Conservation (phyloP, 2,329 filamentous ascomycete genomes). For the Emergomyces orientalis region DNA sequence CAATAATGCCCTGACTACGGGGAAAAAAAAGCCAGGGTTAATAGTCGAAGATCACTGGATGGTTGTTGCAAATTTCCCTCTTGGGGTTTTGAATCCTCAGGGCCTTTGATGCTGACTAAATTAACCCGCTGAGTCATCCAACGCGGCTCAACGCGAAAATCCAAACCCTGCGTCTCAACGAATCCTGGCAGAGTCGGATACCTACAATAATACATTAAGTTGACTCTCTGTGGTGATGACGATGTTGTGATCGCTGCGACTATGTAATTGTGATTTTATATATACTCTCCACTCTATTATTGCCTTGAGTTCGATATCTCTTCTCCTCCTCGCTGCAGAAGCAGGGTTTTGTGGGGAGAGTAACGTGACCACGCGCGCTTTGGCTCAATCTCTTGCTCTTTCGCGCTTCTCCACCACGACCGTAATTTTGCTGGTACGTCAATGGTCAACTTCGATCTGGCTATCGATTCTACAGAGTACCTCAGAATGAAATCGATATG, state of each 20-base stretch:
- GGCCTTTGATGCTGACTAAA: neutral
- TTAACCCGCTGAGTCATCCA: neutral
- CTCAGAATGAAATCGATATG: neutral
- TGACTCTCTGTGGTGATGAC: neutral
- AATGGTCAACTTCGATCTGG: neutral
- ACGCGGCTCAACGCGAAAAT: constrained; percentile 20
- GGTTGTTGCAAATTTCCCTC: neutral
- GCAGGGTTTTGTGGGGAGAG: neutral
- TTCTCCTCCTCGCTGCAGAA: neutral
- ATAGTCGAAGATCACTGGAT: neutral
- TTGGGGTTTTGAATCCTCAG: neutral
- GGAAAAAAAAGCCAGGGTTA: neutral
- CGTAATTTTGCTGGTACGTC: neutral
- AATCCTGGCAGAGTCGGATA: neutral
- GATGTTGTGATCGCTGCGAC: neutral
- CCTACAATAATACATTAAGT: neutral
- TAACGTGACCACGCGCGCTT: constrained; percentile 18
- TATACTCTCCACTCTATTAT: constrained; percentile 7
- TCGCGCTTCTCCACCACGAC: constrained; percentile 2
- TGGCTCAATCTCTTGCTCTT: constrained; percentile 1
- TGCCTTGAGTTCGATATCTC: constrained; percentile 11
- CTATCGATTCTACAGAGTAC: neutral
- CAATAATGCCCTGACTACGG: neutral
- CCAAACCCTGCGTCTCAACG: constrained; percentile 20
- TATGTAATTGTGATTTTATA: neutral